Base-by-base conservation (phyloP, 2,329 filamentous ascomycete genomes). In the Pyrenophora graminea region DNA sequence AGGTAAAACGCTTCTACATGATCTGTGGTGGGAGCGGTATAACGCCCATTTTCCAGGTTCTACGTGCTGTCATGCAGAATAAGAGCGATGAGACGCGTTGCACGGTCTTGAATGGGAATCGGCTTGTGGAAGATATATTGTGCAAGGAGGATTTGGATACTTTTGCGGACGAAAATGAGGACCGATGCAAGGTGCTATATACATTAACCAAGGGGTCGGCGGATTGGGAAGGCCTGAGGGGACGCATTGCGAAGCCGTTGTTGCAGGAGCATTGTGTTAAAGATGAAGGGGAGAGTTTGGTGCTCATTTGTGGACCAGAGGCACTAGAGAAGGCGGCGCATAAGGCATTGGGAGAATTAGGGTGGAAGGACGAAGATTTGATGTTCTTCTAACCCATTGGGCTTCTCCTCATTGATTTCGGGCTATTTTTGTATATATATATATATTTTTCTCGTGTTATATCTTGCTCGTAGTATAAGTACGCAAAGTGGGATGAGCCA, bases 11-110 rank as follows among this genome's bases (percentile, higher is more conserved):
- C 10, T 90, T 96, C 71, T 79, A 89, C 67, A 96, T 96, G 91
- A 85, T 96, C 27, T 94, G 90, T 62, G 92, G 83, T 12, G 92
- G 92, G 5, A 90, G 85, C n/a, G 92, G 92, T 1, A 88, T 97
- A 65, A 96, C 92, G n/a, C 92, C 92, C 0, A 89, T 96, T 57
- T 94, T 87, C 69, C 89, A 94, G 66, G 89, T 96, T 3, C 77
- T 95, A 45, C 80, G 89, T 6, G 87, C 89, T 0, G 83, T 95
- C 0, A 81, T 91, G 70, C 78, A 81, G 39, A 84, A 93, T 56
- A 61, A 69, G 1, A 69, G 77, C 0, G 89, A 93, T 64, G 59
- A 71, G 7, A 94, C 89, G 0, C 75, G 71, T 2, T 96, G 90
- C 65, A 74, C 88, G 1, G 80, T 97, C 0, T 76, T 97, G 0